A percentile compares a stretch with the other conserved stretches of the same genome.
Conservation (phyloP, 2,329 filamentous ascomycete genomes). For the Claviceps spartinae region DNA sequence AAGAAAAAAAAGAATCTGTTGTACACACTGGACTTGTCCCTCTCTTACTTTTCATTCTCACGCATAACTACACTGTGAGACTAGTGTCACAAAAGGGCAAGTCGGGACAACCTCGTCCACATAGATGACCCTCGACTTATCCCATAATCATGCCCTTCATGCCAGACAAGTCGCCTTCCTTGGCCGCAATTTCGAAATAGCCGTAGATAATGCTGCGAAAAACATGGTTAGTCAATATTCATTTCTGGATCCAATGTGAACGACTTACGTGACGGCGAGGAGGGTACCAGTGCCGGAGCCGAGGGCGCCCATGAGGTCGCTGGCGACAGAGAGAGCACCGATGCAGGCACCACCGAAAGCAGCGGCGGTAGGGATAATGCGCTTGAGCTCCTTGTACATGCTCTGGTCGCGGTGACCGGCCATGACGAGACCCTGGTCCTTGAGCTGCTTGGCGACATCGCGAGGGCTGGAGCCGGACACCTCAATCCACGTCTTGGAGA, state of each 20-base stretch:
- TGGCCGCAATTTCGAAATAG: slow-evolving; percentile 98
- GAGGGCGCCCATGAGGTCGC: slow-evolving; percentile 88
- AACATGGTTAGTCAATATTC: not conserved
- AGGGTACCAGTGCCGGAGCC: slow-evolving; percentile 96
- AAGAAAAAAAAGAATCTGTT: slow-evolving; percentile 2
- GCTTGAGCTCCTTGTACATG: slow-evolving; percentile 99
- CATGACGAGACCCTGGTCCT: slow-evolving; percentile 99
- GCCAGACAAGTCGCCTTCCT: slow-evolving; percentile 88
- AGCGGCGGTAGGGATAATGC: slow-evolving; percentile 94
- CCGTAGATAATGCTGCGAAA: slow-evolving; percentile 80
- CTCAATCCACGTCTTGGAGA: slow-evolving; percentile 99
- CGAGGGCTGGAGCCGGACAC: slow-evolving; percentile 95
- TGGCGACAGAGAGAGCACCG: slow-evolving; percentile 88
- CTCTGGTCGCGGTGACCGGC: slow-evolving; percentile 98
- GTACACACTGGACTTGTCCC: slow-evolving; percentile 3
- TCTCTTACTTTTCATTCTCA: not conserved
- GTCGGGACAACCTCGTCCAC: not conserved
- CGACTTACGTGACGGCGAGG: slow-evolving; percentile 91
- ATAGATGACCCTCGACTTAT: slow-evolving; percentile 22
- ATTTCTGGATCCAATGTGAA: not conserved
- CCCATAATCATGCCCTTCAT: slow-evolving; percentile 64
- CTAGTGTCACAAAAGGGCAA: not conserved
- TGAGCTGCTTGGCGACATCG: slow-evolving; percentile 98
- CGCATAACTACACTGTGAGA: not conserved
- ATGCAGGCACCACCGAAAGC: slow-evolving; percentile 99